phyloP scores from a whole-genome alignment of 768 basidiomycete species.

The Crucibulum laeve region DNA sequence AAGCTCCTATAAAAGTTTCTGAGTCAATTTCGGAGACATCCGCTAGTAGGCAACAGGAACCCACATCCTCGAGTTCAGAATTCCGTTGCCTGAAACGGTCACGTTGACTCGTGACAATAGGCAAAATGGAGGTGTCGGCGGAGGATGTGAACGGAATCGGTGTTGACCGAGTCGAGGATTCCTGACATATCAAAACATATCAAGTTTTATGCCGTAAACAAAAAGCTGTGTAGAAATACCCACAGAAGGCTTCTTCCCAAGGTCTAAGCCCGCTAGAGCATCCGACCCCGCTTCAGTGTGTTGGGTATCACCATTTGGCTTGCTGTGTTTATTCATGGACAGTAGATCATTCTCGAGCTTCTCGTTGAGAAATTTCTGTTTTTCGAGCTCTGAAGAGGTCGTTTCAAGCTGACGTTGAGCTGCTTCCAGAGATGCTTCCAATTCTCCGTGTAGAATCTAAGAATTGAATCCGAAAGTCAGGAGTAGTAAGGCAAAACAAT shows the following conservation, averaged over 20 bases:
- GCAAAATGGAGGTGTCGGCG: slow-evolving; percentile 93
- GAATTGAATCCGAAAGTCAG: neutral
- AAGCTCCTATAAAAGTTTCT: slow-evolving; percentile 60
- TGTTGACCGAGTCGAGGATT: slow-evolving; percentile 41
- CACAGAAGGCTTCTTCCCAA: slow-evolving; percentile 54
- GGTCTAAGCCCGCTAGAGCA: slow-evolving; percentile 67
- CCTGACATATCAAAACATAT: slow-evolving; percentile 12
- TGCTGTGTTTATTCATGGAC: slow-evolving; percentile 63
- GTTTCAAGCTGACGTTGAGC: slow-evolving; percentile 54
- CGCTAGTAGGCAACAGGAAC: slow-evolving; percentile 8
- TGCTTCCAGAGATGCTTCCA: slow-evolving; percentile 63
- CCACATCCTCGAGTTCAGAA: slow-evolving; percentile 92
- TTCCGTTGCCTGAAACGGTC: slow-evolving; percentile 98
- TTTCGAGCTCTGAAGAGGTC: slow-evolving; percentile 64
- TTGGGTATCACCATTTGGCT: slow-evolving; percentile 23
- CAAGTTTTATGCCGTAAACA: neutral
- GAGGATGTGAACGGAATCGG: slow-evolving; percentile 70
- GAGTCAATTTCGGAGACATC: neutral
- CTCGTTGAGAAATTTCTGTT: slow-evolving; percentile 79
- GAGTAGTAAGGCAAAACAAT: slow-evolving; percentile 1
- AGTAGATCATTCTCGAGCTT: slow-evolving; percentile 89
- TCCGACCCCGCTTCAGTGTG: slow-evolving; percentile 39
- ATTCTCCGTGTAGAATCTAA: slow-evolving; percentile 80
- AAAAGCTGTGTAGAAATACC: slow-evolving; percentile 10
- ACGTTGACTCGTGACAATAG: slow-evolving; percentile 95